Conservation (phyloP, 2,329 filamentous ascomycete genomes). For the Colletotrichum spaethianum region DNA sequence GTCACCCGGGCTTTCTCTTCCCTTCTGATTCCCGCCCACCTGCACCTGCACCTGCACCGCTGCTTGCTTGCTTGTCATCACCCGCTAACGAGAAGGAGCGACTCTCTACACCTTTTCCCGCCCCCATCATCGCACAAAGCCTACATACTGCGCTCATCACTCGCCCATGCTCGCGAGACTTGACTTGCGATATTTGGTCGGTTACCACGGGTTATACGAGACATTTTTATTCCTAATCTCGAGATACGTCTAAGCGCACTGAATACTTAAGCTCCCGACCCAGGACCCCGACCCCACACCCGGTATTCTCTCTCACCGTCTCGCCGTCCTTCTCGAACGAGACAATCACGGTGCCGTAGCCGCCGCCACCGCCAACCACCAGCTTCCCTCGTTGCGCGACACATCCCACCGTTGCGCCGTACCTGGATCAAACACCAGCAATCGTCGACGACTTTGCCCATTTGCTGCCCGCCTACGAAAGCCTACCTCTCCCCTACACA, state of each 20-base stretch:
- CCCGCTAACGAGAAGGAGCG: slow-evolving; percentile 33
- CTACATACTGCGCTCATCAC: slow-evolving; percentile 23
- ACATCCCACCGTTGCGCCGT: slow-evolving; percentile 11
- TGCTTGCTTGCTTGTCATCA: slow-evolving; percentile 35
- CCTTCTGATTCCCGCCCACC: slow-evolving; percentile 41
- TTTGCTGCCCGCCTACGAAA: slow-evolving; percentile 1
- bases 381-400: slow-evolving; percentile 40
- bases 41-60: slow-evolving; percentile 25
- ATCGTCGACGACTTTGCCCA: neutral
- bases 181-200: slow-evolving; percentile 45
- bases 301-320: slow-evolving; percentile 45
- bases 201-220: slow-evolving; percentile 57
- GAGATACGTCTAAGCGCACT: slow-evolving; percentile 51
- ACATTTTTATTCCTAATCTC: slow-evolving; percentile 57
- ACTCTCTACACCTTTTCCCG: slow-evolving; percentile 30
- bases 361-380: slow-evolving; percentile 6
- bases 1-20: slow-evolving; percentile 48
- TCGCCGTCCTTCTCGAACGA: slow-evolving; percentile 39
- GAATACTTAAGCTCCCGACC: slow-evolving; percentile 56
- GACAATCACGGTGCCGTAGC: slow-evolving; percentile 10
- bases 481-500: slow-evolving; percentile 8
- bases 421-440: neutral
- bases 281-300: slow-evolving; percentile 47
- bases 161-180: slow-evolving; percentile 34
- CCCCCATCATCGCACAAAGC: slow-evolving; percentile 39